Evolutionary conservation across 2,329 filamentous ascomycete species (phyloP), one percentile per base, ranked within the genome.

Genomic region (Bipolaris victoriae): DNA sequence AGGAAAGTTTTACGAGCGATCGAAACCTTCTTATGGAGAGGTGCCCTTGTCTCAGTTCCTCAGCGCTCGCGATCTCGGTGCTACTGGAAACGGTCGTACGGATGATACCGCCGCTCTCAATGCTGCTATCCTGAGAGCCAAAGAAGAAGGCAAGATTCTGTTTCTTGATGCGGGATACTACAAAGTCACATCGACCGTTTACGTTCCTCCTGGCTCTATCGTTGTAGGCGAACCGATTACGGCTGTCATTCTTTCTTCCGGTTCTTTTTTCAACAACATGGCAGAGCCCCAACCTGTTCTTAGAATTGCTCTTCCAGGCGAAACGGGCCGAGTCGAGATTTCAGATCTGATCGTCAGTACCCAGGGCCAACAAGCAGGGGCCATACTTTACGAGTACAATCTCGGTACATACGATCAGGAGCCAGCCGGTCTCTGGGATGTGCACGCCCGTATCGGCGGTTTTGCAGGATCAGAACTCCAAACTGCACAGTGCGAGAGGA

Each of bases 211-310:
- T 76, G 84, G 91, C 66, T 87, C 92, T 77, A 88, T 86, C 75
- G 90, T 96, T 73, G 90, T 90, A 1, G 92, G 92, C 64, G 92
- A 96, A 78, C 86, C 92, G 66, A 93, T 90, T 86, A 88, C 91
- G 1, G 89, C 93, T 1, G 80, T 95, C 51, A 89, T 96, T 70
- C 88, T 96, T 83, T 90, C 90, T 9, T 84, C 87, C 36, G 91
- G 92, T 47, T 67, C 57, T 11, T 82, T 63, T 43, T 78, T 77
- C 62, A 69, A 68, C 22, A 64, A 75, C 53, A 94, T 75, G 39
- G 46, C 58, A 55, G 80, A 80, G 45, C 90, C 90, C 0, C 79
- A 85, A 35, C 84, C 87, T 0, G 86, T 92, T 0, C 80, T 92
- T 1, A 84, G 87, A 63, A 83, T 92, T n/a, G 90, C 88, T 11